Evolutionary conservation across 768 basidiomycete genomes (phyloP), one percentile per base, ranked within the genome.

Genomic region (Lepiota venenata): DNA sequence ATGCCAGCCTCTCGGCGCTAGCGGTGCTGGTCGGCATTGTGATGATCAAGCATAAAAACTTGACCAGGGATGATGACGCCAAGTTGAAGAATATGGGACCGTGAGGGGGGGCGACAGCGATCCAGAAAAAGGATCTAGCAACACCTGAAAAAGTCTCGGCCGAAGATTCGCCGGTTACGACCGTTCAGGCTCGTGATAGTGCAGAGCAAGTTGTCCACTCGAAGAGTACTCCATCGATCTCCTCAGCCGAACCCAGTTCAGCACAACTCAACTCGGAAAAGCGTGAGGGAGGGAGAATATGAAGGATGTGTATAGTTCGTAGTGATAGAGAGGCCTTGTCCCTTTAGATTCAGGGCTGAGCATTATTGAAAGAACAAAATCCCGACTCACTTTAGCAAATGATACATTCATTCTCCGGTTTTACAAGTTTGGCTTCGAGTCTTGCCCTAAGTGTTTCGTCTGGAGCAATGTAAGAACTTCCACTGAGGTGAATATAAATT

Each of bases 41-140:
- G 43, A 78, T 88, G 74, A 84, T 86, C 60, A 79, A 79, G 55
- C 80, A 84, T 58, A 77, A 80, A 52, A 78, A 85, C 25, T 68
- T 89, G 36, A 79, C 75, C 32, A 68, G 84, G 36, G 76, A 65
- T 1, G 86, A 87, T 61, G 83, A 85, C 32, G 76, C 74, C 15
- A 62, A 67, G 51, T 67, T 82, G n/a, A 73, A 72, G 55, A 72
- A 74, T 35, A 66, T 73, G 48, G 76, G 74, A 65, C 9, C 10
- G 32, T 8, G 32, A 50, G 55, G 10, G n/a, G 22, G 38, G 37
- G 44, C 18, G 15, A 22, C 15, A 42, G n/a, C 21, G 47, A 36
- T 2, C 14, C 47, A 3, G 16, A 32, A 46, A 36, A 38, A 22
- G 32, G n/a, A 8, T 9, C 32, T 8, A 32, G 32, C 32, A 32